These are phyloP conservation scores for Oryza nivara DNA, from an alignment of 176 grass and related monocot genomes.

Conservation along the genomic window DNA sequence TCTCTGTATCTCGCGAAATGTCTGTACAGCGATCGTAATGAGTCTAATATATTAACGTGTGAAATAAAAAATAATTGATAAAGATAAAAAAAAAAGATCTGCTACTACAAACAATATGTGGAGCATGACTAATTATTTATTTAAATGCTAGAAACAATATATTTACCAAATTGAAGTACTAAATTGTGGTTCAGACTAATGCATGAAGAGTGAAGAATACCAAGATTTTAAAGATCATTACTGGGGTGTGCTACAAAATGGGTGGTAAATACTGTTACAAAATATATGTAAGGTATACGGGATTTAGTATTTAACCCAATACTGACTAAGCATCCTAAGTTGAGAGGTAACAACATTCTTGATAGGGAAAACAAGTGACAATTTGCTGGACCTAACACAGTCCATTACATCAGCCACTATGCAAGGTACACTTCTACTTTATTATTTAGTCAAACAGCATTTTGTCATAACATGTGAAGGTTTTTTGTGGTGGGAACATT, in stretches of 20 bases:
- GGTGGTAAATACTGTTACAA: neutral
- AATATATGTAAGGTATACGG: neutral
- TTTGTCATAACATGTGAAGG: neutral
- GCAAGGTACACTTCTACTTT: neutral
- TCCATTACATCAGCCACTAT: neutral
- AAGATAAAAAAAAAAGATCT: neutral
- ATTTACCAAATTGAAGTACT: neutral
- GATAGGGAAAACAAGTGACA: neutral
- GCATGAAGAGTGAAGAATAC: neutral
- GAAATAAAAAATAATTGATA: neutral
- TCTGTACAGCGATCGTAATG: conserved; percentile 37
- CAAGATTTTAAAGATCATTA: conserved; percentile 4
- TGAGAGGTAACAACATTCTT: neutral
- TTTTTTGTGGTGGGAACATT: neutral
- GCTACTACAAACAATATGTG: neutral
- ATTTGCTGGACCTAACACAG: neutral
- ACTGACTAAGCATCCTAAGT: neutral
- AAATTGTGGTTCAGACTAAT: conserved; percentile 1
- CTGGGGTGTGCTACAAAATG: neutral
- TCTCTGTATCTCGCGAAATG: conserved; percentile 89
- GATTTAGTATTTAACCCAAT: neutral
- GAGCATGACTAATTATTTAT: neutral
- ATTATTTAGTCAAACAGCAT: neutral
- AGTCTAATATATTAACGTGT: conserved; percentile 35
- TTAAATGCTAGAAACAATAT: neutral